Evolutionary conservation across 352 stramenopile species (phyloP), one percentile per base, ranked within the genome.

Genomic region (Globisporangium cylindrosporum): DNA sequence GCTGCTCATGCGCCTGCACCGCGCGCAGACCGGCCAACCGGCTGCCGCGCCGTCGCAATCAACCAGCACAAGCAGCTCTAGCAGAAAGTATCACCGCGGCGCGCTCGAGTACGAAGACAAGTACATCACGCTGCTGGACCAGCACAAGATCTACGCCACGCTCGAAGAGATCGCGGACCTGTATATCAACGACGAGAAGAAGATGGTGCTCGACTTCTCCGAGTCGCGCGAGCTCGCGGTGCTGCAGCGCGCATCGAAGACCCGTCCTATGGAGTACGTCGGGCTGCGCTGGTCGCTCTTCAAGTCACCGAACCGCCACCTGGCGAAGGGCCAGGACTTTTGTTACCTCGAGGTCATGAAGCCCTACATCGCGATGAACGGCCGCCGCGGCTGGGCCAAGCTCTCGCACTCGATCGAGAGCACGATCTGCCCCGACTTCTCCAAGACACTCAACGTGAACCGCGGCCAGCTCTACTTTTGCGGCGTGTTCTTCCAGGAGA

Each of bases 271-370:
- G 49, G 76, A 84, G 67, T 86, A 82, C 70, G 84, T 74, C 29
- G 82, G 81, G 66, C 66, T 93, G 53, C 79, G 84, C n/a, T 92
- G 84, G 83, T 89, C 84, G 62, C 74, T 88, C 5, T 84, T 84
- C 68, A 80, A 85, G 55, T 86, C 81, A 10, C 86, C 86, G 7
- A 84, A 75, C 66, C 79, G 73, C 12, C 60, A 78, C 4, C 49
- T 93, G 0, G 82, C 81, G 27, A 84, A 79, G 10, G 80, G 80
- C 48, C 86, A 89, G 66, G 86, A 93, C 65, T 91, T 91, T 64
- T 92, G 82, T 67, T 90, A 91, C 68, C 65, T 93, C 9, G 84
- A 92, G 66, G 73, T 84, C 62, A 89, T 90, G 80, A 88, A 86
- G 71, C 78, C 79, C 1, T 93, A 89, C 73, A 67, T 75, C 0